Conservation (phyloP, 148 eudicot species). For the Heliosperma pusillum region DNA sequence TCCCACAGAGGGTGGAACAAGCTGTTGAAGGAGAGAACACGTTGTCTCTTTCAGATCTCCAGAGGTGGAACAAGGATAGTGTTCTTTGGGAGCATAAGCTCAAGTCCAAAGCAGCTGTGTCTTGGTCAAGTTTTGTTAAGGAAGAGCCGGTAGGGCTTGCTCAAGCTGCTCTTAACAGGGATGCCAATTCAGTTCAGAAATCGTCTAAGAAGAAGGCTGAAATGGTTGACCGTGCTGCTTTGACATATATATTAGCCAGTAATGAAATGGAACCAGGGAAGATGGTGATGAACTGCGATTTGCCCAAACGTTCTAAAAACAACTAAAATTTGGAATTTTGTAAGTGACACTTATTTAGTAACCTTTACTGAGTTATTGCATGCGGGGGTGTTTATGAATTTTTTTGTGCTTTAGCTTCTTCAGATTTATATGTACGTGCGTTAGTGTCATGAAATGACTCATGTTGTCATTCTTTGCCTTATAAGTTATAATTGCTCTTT, state of each 20-base stretch:
- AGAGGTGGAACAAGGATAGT: constrained; percentile 40
- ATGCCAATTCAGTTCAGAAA: constrained; percentile 16
- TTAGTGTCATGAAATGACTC: background rate
- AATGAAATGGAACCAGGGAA: constrained; percentile 41
- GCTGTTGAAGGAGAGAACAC: constrained; percentile 21
- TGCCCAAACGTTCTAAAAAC: constrained; percentile 24
- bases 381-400: too few relatives aligned
- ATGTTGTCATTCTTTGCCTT: too few relatives aligned
- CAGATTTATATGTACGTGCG: background rate
- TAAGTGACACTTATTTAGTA: constrained; percentile 14
- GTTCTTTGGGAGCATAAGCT: constrained; percentile 46
- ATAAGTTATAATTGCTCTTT: too few relatives aligned
- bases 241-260: constrained; percentile 49
- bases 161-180: constrained; percentile 19
- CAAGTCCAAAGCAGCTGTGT: constrained; percentile 44
- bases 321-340: constrained; percentile 15
- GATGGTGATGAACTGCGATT: constrained; percentile 49
- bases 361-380: background rate
- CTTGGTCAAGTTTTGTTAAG: constrained; percentile 40
- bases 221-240: constrained; percentile 27
- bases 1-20: constrained; percentile 27
- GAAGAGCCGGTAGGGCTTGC: constrained; percentile 33
- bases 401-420: background rate
- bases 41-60: constrained; percentile 35
- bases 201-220: constrained; percentile 19